Percentiles rank a stretch among this genome's conserved stretches.
Evolutionary conservation across 441 rosid species (phyloP).

Genomic region (Populus hybrid): DNA sequence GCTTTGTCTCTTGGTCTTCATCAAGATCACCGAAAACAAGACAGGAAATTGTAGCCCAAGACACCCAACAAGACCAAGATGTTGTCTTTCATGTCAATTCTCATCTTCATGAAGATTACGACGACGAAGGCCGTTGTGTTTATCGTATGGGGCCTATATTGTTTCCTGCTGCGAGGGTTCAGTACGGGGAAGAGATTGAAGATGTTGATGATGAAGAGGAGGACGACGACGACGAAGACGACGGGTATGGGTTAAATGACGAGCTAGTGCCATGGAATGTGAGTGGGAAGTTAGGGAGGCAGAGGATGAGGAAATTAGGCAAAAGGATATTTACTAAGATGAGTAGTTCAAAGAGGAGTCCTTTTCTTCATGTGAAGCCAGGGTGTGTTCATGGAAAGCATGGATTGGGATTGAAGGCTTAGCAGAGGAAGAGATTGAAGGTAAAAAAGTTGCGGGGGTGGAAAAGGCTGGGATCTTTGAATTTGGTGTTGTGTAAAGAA

Average conservation of each 20-base stretch:
- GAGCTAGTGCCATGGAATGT: conserved; percentile 59
- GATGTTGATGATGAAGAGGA: conserved; percentile 20
- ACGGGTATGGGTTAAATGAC: conserved; percentile 60
- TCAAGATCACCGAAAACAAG: not conserved
- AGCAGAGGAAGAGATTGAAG: conserved; percentile 12
- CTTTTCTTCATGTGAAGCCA: conserved; percentile 42
- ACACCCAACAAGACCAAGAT: not conserved
- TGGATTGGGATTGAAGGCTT: conserved; percentile 56
- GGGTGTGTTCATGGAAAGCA: conserved; percentile 68
- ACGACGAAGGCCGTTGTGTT: not conserved
- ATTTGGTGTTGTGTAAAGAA: not conserved
- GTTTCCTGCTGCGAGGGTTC: conserved; percentile 6
- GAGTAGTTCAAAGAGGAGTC: conserved; percentile 45
- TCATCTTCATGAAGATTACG: not conserved
- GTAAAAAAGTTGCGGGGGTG: not conserved
- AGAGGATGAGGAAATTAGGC: conserved; percentile 76
- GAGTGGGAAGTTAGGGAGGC: conserved; percentile 56
- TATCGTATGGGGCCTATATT: conserved; percentile 1
- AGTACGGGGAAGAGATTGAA: conserved; percentile 7
- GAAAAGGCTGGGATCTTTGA: conserved; percentile 11
- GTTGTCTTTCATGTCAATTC: not conserved
- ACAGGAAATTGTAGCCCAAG: not conserved
- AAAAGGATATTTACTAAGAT: conserved; percentile 58
- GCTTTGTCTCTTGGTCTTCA: conserved; percentile 19
- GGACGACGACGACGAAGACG: conserved; percentile 21